Evolutionary conservation across 306 rosid genomes (phyloP).

Genomic region (Vigna radiata): DNA sequence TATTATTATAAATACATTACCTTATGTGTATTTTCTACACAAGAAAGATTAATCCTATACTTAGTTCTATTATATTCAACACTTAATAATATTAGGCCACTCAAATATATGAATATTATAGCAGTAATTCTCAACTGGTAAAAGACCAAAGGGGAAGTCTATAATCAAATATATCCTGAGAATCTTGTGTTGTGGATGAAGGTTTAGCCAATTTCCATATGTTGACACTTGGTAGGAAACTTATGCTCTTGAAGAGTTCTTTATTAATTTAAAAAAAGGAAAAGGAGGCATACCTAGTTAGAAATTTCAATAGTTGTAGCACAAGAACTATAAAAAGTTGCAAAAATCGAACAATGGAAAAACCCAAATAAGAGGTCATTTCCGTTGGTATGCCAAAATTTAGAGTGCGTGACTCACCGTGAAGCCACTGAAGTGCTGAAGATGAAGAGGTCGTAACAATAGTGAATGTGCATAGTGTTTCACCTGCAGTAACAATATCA

Average conservation of each 20-base stretch:
- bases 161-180: conserved; percentile 11
- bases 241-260: not conserved
- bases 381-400: conserved; percentile 18
- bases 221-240: conserved; percentile 18
- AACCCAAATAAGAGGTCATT: not conserved
- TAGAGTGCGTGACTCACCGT: conserved; percentile 65
- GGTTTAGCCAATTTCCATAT: not conserved
- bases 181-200: not conserved
- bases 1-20: no score
- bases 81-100: conserved; percentile 9
- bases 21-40: no score
- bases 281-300: not conserved
- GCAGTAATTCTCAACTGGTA: not conserved
- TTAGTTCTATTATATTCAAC: no score
- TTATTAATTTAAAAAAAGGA: not conserved
- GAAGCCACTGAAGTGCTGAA: conserved; percentile 83
- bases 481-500: conserved; percentile 59
- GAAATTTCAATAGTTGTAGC: conserved; percentile 1
- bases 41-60: no score
- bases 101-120: conserved; percentile 36
- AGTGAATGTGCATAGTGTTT: conserved; percentile 71
- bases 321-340: not conserved
- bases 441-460: conserved; percentile 84
- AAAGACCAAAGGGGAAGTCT: not conserved
- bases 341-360: not conserved